A percentile compares a stretch with the other conserved stretches of the same genome.
phyloP scores from a whole-genome alignment of 305 asterid genomes.

The Andrographis paniculata region DNA sequence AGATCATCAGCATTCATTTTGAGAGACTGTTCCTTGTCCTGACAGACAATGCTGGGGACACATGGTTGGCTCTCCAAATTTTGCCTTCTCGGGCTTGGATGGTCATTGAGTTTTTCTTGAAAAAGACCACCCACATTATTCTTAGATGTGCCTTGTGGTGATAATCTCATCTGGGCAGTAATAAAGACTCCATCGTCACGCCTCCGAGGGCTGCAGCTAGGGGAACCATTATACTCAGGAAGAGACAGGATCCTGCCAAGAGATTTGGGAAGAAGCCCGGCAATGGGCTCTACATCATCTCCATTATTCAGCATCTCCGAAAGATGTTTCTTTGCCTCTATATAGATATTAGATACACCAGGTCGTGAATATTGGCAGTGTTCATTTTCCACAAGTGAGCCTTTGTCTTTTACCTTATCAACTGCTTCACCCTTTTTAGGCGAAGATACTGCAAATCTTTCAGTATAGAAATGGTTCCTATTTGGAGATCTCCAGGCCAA shows the following conservation, averaged over 20 bases:
- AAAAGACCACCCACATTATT: slow-evolving; percentile 22
- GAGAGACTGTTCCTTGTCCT: slow-evolving; percentile 29
- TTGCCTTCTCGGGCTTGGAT: slow-evolving; percentile 29
- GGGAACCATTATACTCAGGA: slow-evolving; percentile 54
- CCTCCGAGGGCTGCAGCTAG: slow-evolving; percentile 58
- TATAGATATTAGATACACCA: slow-evolving; percentile 54
- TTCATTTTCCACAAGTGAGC: slow-evolving; percentile 18
- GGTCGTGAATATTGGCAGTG: slow-evolving; percentile 23
- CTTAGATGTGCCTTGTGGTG: slow-evolving; percentile 31
- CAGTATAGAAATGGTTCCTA: slow-evolving; percentile 80
- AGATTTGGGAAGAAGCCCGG: slow-evolving; percentile 42
- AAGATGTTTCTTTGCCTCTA: slow-evolving; percentile 89
- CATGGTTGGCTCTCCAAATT: slow-evolving; percentile 27
- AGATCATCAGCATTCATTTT: slow-evolving; percentile 14
- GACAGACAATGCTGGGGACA: slow-evolving; percentile 20
- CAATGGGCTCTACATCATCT: slow-evolving; percentile 30
- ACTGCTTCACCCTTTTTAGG: slow-evolving; percentile 40
- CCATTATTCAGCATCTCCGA: slow-evolving; percentile 65
- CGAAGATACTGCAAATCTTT: slow-evolving; percentile 49
- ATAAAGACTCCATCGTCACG: slow-evolving; percentile 32
- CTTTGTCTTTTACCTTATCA: slow-evolving; percentile 28
- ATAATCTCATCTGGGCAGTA: slow-evolving; percentile 35
- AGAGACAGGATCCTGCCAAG: slow-evolving; percentile 78
- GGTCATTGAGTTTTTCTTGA: slow-evolving; percentile 29
- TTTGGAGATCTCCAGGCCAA: slow-evolving; percentile 88